Base-by-base conservation (phyloP, 2,329 filamentous ascomycete genomes). In the Exophiala lecanii-corni region DNA sequence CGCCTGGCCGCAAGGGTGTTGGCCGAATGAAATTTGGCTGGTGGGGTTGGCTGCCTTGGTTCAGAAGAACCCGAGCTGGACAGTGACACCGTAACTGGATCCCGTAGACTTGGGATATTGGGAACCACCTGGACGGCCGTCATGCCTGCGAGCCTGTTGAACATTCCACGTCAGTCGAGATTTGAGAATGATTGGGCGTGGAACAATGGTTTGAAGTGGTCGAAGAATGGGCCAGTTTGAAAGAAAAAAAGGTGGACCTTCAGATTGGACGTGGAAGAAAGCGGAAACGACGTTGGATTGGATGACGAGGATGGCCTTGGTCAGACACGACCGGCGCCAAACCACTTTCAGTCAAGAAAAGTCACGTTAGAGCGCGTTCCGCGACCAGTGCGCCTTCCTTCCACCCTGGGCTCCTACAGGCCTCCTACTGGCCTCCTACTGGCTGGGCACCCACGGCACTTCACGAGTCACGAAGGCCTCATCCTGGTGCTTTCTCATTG, bases 131-230 rank as follows among this genome's bases (percentile, higher is more conserved):
- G 12, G 23, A 12, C 23, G 23, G 23, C 7, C 23, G 23, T 7
- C 23, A 26, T 26, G 12, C 12, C 7, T 26, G 23, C 7, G 12
- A 26, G 23, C 28, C 41, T 43, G n/a, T 32, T 40, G 33, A 40
- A 36, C 30, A 35, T 18, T 16, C 28, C 34, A 42, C 23, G 36
- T 18, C 38, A 37, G 41, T 40, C 32, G 21, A 45, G 43, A 46
- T 43, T 13, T 7, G 20, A 21, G 18, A 35, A 28, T 50, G 43
- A 46, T 50, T 50, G 47, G 47, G 38, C 34, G 31, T 37, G 43
- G 36, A 12, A 23, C 9, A 35, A 23, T 17, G 37, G 25, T 21
- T 16, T 23, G 18, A 31, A 25, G 18, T 30, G 37, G 37, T 17
- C 43, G 33, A 37, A 18, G 31, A 42, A 16, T 13, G 16, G 32